Evolutionary conservation across 108 stramenopile genomes (phyloP), one percentile per base, ranked within the genome.

Genomic region (Cylindrotheca closterium): DNA sequence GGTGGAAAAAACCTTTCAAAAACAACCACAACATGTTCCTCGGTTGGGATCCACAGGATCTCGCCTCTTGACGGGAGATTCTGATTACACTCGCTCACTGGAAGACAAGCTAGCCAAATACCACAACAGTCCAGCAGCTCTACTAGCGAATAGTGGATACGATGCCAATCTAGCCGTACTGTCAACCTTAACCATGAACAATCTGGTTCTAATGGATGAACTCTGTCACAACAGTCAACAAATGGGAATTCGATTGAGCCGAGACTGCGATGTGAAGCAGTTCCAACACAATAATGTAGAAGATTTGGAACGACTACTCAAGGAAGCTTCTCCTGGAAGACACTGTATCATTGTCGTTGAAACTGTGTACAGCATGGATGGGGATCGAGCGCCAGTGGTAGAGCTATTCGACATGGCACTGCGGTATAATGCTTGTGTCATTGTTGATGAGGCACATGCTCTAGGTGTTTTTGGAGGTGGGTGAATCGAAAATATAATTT

Each of bases 281-380:
- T 96, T 96, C 66, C 58, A 58, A 0, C 98, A 98, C 81, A 97
- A 96, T 72, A 85, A 93, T 68, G 63, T 85, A 10, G 54, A 53
- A 0, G 82, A 89, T 70, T 77, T 97, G 53, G 55, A 58, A 46
- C 47, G 53, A 28, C 54, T 80, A 30, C 70, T 98, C 59, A 29
- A 72, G 24, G 60, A 70, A 47, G 49, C 45, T 22, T 60, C 74
- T 51, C 15, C 25, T 48, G n/a, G 17, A 54, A 45, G 45, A 61
- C 64, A 51, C 2, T 58, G 79, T 45, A 52, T 98, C 42, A 78
- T 98, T 32, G 89, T 91, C 3, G 89, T 97, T 4, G 98, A 98
- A 76, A 92, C 90, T 67, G 88, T 97, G 19, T 98, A 98, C 71
- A 94, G 93, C 57, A 99, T 99, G 98, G 97, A 97, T 79, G 98